A percentile compares a stretch with the other conserved stretches of the same genome.
Evolutionary conservation across 208 protist species (phyloP).

Genomic region (Crithidia fasciculata): DNA sequence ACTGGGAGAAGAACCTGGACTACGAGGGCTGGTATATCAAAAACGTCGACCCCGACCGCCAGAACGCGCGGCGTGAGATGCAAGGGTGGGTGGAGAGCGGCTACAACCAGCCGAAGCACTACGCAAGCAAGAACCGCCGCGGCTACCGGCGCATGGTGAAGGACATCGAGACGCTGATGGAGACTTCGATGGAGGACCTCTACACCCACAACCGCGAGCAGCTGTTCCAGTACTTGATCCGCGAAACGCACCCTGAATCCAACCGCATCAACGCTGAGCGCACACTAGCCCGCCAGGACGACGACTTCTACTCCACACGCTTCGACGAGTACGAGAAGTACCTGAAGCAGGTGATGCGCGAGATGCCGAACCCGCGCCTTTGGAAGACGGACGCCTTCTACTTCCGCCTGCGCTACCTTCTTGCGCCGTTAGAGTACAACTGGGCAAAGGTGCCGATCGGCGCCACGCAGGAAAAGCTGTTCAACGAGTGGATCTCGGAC

Average conservation of each 20-base stretch:
- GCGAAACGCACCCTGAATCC: conserved; percentile 85
- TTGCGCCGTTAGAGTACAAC: conserved; percentile 90
- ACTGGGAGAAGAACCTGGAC: conserved; percentile 92
- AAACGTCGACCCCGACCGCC: conserved; percentile 88
- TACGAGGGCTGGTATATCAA: conserved; percentile 94
- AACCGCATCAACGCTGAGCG: conserved; percentile 90
- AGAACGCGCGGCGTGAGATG: conserved; percentile 81
- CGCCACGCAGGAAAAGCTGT: conserved; percentile 70
- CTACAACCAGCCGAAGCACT: conserved; percentile 91
- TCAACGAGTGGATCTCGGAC: conserved; percentile 89
- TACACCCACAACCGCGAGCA: conserved; percentile 91
- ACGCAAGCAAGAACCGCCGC: conserved; percentile 89
- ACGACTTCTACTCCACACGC: conserved; percentile 91
- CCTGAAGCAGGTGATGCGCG: conserved; percentile 88
- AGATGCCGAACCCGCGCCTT: conserved; percentile 89
- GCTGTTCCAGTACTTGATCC: conserved; percentile 89
- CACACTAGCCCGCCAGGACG: conserved; percentile 81
- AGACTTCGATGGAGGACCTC: conserved; percentile 89
- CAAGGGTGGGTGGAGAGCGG: conserved; percentile 87
- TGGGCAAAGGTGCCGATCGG: conserved; percentile 89
- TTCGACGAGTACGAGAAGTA: conserved; percentile 90
- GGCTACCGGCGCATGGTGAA: conserved; percentile 91
- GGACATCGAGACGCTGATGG: conserved; percentile 89
- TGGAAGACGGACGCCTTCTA: conserved; percentile 93
- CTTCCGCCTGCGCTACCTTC: conserved; percentile 85